A percentile compares a stretch with the other conserved stretches of the same genome.
Evolutionary conservation across 495 filamentous ascomycete species (phyloP).

Genomic region (Lentithecium fluviatile): DNA sequence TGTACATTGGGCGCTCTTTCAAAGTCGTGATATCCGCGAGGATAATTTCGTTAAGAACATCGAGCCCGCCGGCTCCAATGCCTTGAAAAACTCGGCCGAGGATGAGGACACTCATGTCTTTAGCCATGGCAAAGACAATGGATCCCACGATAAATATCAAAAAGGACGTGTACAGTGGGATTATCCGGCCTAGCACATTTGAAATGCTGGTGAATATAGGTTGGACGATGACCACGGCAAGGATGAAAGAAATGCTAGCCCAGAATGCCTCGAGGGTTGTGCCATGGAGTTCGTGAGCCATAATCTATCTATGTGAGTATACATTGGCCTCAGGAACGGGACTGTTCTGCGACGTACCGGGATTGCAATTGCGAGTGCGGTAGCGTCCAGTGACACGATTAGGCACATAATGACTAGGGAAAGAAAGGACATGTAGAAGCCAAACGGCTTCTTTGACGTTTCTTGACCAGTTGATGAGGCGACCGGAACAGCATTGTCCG

Average conservation of each 20-base stretch:
- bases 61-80: constrained; percentile 18
- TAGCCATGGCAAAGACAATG: constrained; percentile 14
- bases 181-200: constrained; percentile 16
- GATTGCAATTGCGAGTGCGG: not conserved
- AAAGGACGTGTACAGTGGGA: constrained; percentile 2
- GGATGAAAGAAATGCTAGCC: constrained; percentile 20
- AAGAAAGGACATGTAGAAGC: constrained; percentile 7
- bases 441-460: constrained; percentile 1
- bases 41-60: constrained; percentile 18
- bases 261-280: constrained; percentile 26
- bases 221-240: constrained; percentile 16
- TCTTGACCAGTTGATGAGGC: too few species aligned
- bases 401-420: not conserved
- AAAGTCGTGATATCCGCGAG: constrained; percentile 20
- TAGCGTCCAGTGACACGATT: constrained; percentile 2
- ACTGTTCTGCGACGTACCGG: not conserved
- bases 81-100: constrained; percentile 18
- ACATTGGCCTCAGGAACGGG: not conserved
- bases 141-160: constrained; percentile 18
- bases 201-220: constrained; percentile 24
- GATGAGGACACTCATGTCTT: constrained; percentile 14
- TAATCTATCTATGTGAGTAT: constrained; percentile 4
- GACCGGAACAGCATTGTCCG: too few species aligned
- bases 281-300: constrained; percentile 5
- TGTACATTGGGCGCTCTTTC: constrained; percentile 44